Base-by-base conservation (phyloP, 495 filamentous ascomycete genomes). In the Oidiodendron maius region DNA sequence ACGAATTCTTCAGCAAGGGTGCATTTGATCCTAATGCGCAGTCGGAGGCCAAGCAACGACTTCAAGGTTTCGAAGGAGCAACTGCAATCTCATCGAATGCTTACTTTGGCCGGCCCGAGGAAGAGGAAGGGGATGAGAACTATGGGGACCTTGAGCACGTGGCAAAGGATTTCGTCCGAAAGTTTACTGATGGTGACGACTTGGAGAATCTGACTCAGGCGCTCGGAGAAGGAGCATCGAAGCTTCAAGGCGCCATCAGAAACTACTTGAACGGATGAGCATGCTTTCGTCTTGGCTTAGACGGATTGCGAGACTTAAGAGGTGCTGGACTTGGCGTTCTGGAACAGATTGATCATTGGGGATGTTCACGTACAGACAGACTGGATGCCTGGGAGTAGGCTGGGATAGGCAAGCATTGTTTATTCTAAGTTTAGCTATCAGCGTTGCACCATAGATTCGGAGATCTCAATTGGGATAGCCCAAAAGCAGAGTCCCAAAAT, bases 1-100 rank as follows among this genome's bases (percentile, higher is more conserved):
- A 98, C 67, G 93, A 98, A 58, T 96, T 95, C 71, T 98, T 98
- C 63, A 89, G 91, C 49, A 91, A 91, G 58, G 86, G 88, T 21
- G 67, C 76, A 41, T 97, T 84, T 61, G 89, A 98, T 56, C 81
- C 91, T 23, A 69, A 71, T 26, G 82, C 84, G 3, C 84, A 91
- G 60, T 74, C 83, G 36, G 91, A 96, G 71, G 90, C 93, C 42
- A 91, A 93, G 68, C 70, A 77, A 11, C 80, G 93, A 12, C 78
- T 98, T 34, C 82, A 87, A 64, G 83, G 89, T 17, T 98, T 98
- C 62, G 93, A 97, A 62, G 87, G 93, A 38, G 93, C 93, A 10
- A 84, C 83, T 9, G 67, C 89, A 42, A 98, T 98, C 63, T 96
- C 89, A 10, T 93, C 87, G 42, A 97, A 96, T 68, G 84, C 84